Percentiles rank a stretch among this genome's conserved stretches.
phyloP scores from a whole-genome alignment of 352 stramenopile species.

The Aphanomyces euteiches region DNA sequence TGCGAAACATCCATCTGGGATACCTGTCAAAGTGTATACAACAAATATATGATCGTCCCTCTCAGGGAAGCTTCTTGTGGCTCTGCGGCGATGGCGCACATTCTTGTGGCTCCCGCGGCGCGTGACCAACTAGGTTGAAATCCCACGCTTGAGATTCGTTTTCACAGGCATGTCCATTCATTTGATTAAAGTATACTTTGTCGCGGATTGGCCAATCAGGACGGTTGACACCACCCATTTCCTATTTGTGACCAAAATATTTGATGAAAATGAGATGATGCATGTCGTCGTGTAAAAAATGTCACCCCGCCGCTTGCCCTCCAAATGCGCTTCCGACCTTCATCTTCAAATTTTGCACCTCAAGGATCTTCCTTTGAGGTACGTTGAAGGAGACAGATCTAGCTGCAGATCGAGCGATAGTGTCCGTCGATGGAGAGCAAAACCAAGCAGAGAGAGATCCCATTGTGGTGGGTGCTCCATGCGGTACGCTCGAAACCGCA shows the following conservation, averaged over 20 bases:
- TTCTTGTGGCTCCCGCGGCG: neutral
- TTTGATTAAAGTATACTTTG: neutral
- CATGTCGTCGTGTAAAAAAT: conserved; percentile 13
- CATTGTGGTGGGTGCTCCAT: neutral
- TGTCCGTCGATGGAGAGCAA: too few relatives aligned
- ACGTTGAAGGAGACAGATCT: conserved; percentile 17
- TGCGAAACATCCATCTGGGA: too few relatives aligned
- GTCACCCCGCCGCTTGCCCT: conserved; percentile 25
- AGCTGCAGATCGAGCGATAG: neutral
- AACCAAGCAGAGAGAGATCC: too few relatives aligned
- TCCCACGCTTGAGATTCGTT: too few relatives aligned
- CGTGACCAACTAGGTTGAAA: neutral
- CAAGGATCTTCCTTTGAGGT: neutral
- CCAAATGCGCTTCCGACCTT: conserved; percentile 8
- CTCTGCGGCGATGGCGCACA: neutral
- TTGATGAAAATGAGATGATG: neutral
- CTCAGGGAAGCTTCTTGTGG: neutral
- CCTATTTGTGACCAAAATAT: neutral
- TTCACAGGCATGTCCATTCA: neutral
- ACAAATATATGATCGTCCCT: neutral
- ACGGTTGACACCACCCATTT: too few relatives aligned
- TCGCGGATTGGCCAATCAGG: too few relatives aligned
- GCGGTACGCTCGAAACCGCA: neutral
- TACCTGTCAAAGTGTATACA: conserved; percentile 1
- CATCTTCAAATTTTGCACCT: neutral